Conservation (phyloP, 352 stramenopile species). For the Globisporangium cylindrosporum region DNA sequence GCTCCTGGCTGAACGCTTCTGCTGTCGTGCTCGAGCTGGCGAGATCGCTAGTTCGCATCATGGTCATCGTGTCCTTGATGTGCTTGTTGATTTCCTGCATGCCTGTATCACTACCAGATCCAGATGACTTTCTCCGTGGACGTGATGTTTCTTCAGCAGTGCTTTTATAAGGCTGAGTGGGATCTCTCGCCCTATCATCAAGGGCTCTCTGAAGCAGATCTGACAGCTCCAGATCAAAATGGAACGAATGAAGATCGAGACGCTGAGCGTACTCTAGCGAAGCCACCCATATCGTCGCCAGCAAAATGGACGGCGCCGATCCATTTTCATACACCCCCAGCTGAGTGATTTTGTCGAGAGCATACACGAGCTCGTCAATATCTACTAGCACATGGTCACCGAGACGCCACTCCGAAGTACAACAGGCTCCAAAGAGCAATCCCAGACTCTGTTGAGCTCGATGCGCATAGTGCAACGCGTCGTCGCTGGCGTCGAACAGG, state of each 20-base stretch:
- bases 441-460: slow-evolving; percentile 27
- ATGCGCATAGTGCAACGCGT: slow-evolving; percentile 16
- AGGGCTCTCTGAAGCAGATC: slow-evolving; percentile 14
- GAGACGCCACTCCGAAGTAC: slow-evolving; percentile 36
- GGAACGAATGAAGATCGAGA: slow-evolving; percentile 16
- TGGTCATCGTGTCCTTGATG: slow-evolving; percentile 12
- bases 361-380: slow-evolving; percentile 49
- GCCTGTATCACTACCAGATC: not conserved
- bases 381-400: slow-evolving; percentile 21
- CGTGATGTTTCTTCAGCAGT: not conserved
- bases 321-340: slow-evolving; percentile 13
- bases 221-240: slow-evolving; percentile 3
- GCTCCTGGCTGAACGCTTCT: not conserved
- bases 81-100: slow-evolving; percentile 10
- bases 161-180: not conserved
- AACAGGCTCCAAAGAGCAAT: slow-evolving; percentile 32
- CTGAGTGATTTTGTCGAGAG: slow-evolving; percentile 40
- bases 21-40: not conserved
- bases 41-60: slow-evolving; percentile 7
- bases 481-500: slow-evolving; percentile 33
- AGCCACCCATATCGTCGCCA: slow-evolving; percentile 15
- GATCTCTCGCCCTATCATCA: not conserved
- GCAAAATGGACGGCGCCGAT: not conserved
- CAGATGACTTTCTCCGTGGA: slow-evolving; percentile 9
- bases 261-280: slow-evolving; percentile 12